A percentile compares a stretch with the other conserved stretches of the same genome.
These are phyloP conservation scores for Coemansia sp. DNA, from an alignment of 192 early-diverging fungal genomes.

Conservation along the genomic window DNA sequence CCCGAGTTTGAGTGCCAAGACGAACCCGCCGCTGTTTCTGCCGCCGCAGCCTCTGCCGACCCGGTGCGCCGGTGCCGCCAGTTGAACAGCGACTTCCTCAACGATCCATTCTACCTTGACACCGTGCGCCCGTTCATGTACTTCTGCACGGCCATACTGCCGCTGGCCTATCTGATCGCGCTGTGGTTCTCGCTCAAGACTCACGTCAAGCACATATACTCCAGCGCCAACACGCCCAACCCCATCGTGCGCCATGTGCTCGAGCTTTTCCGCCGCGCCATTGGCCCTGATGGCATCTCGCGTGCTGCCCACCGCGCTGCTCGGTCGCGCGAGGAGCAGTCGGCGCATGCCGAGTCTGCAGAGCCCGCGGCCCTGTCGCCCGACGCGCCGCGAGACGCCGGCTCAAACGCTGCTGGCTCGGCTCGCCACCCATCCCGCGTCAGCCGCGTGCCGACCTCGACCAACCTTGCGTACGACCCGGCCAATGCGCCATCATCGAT, in stretches of 20 bases:
- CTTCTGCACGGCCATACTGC: conserved; percentile 75
- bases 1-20: conserved; percentile 52
- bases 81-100: conserved; percentile 59
- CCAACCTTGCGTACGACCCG: conserved; percentile 16
- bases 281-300: conserved; percentile 25
- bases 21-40: conserved; percentile 14
- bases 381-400: conserved; percentile 3
- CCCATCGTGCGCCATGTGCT: conserved; percentile 56
- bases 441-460: conserved; percentile 4
- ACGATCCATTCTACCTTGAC: conserved; percentile 77
- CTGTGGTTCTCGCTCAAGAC: conserved; percentile 92
- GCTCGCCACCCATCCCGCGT: not conserved
- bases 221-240: conserved; percentile 33
- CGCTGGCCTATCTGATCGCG: conserved; percentile 81
- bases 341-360: not conserved
- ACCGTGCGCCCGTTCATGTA: conserved; percentile 83
- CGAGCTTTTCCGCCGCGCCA: conserved; percentile 56
- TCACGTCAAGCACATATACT: conserved; percentile 78
- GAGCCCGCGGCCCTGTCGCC: too few species aligned
- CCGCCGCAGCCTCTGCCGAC: too few species aligned
- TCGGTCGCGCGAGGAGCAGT: conserved; percentile 13
- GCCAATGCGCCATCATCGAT: conserved; percentile 48
- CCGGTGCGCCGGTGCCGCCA: conserved; percentile 63
- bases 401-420: conserved; percentile 1
- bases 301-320: conserved; percentile 14